Base-by-base conservation (phyloP, 257 asterid species). In the Rehmannia glutinosa region DNA sequence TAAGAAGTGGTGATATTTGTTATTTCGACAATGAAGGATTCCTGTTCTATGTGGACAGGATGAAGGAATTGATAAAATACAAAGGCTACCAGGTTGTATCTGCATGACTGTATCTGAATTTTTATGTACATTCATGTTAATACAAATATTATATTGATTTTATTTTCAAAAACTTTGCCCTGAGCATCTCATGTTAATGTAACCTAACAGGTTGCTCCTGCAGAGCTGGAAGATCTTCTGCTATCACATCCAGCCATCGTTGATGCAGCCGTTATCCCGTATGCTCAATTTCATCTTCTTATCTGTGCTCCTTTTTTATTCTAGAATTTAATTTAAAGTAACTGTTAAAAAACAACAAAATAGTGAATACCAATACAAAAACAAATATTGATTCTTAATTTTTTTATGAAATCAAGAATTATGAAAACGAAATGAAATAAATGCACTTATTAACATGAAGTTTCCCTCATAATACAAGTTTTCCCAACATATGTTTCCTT, bases 241-340 rank as follows among this genome's bases (percentile, higher is more conserved):
- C 64, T 78, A 24, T 80, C 86, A 38, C 83, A 85, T 78, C 85
- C 88, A 6, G 83, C 66, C 66, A 82, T 78, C 57, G 60, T 53
- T 66, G 86, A 82, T 72, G 88, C 83, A 70, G 84, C 84, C n/a
- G 91, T 80, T 20, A 74, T 80, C 43, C 91, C 85, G 83, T 85
- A 67, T 46, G 85, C 58, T 77, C 59, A n/a, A 45, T 54, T 72
- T 21, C 45, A 36, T 50, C 51, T 41, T 6, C 25, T 62, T 19
- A 11, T 19, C 27, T 59, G 13, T 63, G 20, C 39, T 49, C n/a
- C 11, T 43, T 55, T 20, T 9, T 20, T 12, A 27, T 25, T 62
- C 70, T 39, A 5, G 45, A 28, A 8, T 20, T 28, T 23, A 9
- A 57, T 39, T 3, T n/a, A 35, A 61, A 6, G 19, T n/a, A 7